Evolutionary conservation across 495 filamentous ascomycete species (phyloP).

Genomic region (Annulohypoxylon moriforme): DNA sequence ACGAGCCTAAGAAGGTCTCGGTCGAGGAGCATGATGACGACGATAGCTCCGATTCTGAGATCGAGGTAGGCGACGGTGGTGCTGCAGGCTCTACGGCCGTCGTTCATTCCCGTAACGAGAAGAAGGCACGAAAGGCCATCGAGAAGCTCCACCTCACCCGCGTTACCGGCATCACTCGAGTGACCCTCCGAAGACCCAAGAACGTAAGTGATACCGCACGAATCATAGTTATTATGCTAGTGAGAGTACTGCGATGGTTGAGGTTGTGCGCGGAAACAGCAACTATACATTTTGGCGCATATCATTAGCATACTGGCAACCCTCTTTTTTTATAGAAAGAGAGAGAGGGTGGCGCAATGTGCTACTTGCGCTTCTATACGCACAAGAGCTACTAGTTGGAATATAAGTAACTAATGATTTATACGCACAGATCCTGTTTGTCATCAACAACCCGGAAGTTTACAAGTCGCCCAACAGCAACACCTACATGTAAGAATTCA

Average conservation of each 20-base stretch:
- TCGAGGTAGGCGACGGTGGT: slow-evolving; percentile 73
- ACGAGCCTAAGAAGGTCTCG: slow-evolving; percentile 81
- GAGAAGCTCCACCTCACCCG: slow-evolving; percentile 97
- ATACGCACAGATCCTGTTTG: slow-evolving; percentile 90
- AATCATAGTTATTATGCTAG: neutral
- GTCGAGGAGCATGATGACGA: slow-evolving; percentile 82
- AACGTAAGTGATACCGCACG: slow-evolving; percentile 73
- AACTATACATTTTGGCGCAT: neutral
- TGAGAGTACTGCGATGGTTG: neutral
- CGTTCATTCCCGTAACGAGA: slow-evolving; percentile 98
- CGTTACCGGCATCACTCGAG: slow-evolving; percentile 95
- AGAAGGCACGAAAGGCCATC: slow-evolving; percentile 99
- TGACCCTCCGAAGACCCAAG: slow-evolving; percentile 97
- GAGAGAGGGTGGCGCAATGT: no score
- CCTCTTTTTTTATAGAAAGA: neutral
- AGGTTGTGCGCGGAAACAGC: neutral
- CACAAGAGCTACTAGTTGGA: neutral
- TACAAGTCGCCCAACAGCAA: slow-evolving; percentile 98
- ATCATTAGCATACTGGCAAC: neutral
- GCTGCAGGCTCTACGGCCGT: slow-evolving; percentile 87
- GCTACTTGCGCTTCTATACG: neutral
- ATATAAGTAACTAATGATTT: slow-evolving; percentile 41
- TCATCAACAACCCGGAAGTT: slow-evolving; percentile 99
- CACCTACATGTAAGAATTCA: slow-evolving; percentile 90
- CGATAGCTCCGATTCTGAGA: slow-evolving; percentile 79